A percentile compares a stretch with the other conserved stretches of the same genome.
These are phyloP conservation scores for Rehmannia glutinosa DNA, from an alignment of 257 asterid genomes.

Conservation along the genomic window DNA sequence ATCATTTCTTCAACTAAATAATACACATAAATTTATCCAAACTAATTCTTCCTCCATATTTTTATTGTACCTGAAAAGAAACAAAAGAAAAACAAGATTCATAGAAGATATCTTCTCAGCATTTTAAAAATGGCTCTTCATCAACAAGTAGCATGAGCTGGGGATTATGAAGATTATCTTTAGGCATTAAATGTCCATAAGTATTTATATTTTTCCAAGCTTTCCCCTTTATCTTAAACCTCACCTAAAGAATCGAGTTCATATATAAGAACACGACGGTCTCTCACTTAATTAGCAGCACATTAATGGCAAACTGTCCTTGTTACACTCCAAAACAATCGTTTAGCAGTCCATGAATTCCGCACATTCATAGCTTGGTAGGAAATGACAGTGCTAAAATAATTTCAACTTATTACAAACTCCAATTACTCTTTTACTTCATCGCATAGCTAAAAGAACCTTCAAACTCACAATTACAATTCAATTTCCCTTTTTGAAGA, in stretches of 20 bases:
- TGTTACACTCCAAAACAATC: neutral
- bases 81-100: neutral
- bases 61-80: neutral
- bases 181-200: neutral
- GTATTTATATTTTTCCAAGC: neutral
- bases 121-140: neutral
- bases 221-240: neutral
- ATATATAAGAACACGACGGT: neutral
- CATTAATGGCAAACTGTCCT: neutral
- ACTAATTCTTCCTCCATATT: neutral
- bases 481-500: neutral
- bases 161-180: neutral
- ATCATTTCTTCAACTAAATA: neutral
- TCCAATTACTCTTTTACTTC: neutral
- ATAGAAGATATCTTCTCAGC: neutral
- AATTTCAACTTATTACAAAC: neutral
- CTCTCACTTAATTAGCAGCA: neutral
- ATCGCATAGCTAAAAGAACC: neutral
- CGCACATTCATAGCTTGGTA: neutral
- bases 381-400: neutral
- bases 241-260: no score
- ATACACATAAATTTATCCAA: no score
- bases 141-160: neutral
- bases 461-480: neutral
- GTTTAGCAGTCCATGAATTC: neutral